A percentile compares a stretch with the other conserved stretches of the same genome.
These are phyloP conservation scores for Cenococcum geophilum DNA, from an alignment of 495 filamentous ascomycete species.

Conservation along the genomic window DNA sequence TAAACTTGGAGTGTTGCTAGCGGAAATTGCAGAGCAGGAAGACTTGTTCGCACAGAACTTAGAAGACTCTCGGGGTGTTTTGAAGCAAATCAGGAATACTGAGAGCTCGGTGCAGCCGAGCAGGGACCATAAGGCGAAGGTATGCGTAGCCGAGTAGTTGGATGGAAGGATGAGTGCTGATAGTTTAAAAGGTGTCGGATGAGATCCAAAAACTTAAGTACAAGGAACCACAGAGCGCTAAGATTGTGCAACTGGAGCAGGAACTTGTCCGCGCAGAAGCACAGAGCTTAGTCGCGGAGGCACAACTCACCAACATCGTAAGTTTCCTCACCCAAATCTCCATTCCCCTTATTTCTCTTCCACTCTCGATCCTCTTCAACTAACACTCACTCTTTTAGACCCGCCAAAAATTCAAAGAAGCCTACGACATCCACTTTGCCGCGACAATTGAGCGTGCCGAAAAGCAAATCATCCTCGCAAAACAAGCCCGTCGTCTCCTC, in stretches of 20 bases:
- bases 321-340: slow-evolving; percentile 22
- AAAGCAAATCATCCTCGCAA: slow-evolving; percentile 89
- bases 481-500: slow-evolving; percentile 77
- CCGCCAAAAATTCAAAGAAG: slow-evolving; percentile 86
- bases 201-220: slow-evolving; percentile 85
- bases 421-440: slow-evolving; percentile 77
- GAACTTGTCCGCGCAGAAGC: slow-evolving; percentile 94
- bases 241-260: slow-evolving; percentile 79
- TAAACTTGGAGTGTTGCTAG: slow-evolving; percentile 86
- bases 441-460: slow-evolving; percentile 91
- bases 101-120: slow-evolving; percentile 90
- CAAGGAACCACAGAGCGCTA: slow-evolving; percentile 75
- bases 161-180: slow-evolving; percentile 4
- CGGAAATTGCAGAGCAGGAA: slow-evolving; percentile 89
- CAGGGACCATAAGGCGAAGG: slow-evolving; percentile 71
- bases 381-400: slow-evolving; percentile 44
- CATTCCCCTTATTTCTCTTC: background rate
- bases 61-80: slow-evolving; percentile 68
- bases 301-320: slow-evolving; percentile 91
- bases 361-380: background rate
- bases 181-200: slow-evolving; percentile 54
- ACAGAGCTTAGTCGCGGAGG: slow-evolving; percentile 91
- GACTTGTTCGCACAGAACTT: slow-evolving; percentile 77
- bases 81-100: slow-evolving; percentile 90
- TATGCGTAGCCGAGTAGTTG: slow-evolving; percentile 8